Base-by-base conservation (phyloP, 768 basidiomycete species). In the Coprinellus aureogranulatus region DNA sequence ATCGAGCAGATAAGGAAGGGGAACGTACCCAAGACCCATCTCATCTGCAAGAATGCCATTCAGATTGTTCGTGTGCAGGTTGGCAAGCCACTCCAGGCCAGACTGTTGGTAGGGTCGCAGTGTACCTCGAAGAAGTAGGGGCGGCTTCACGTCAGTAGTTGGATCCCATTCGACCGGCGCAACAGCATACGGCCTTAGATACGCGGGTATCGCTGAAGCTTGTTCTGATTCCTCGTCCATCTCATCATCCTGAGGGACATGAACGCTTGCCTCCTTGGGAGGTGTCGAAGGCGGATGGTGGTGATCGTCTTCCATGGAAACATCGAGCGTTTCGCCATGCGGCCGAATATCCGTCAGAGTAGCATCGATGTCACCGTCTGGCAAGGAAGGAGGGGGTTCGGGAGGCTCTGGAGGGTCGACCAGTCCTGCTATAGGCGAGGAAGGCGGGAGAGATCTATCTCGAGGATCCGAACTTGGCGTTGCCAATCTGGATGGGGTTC, bases 51-150 rank as follows among this genome's bases (percentile, higher is more conserved):
- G 74, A 49, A 93, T 92, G 0, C 90, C 90, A 62, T 93, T 92
- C 42, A 90, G 64, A 61, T 87, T 85, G 62, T 92, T 92, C 39
- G 77, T 76, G 68, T 95, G 93, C 55, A 96, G 75, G 66, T 87
- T 90, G 4, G 92, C 89, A 42, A 97, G 85, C 96, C 96, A 98
- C 68, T 98, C 94, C 51, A 97, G 73, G 0, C 96, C 96, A 3
- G 90, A 81, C 49, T 95, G 87, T 67, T 99, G 96, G 66, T 98
- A 99, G 9, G 94, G 94, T 18, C 94, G 87, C 46, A 99, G 76
- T 39, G 83, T 82, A 1, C 94, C 96, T 3, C 96, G 91, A 2
- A 97, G 81, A 30, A 99, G 77, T 6, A 90, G 73, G 5, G 88
- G 85, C 0, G 89, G 78, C 39, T 75, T 82, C 45, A 92, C 73